Percentiles rank a stretch among this genome's conserved stretches.
These are phyloP conservation scores for Evansstolkia leycettana DNA, from an alignment of 495 filamentous ascomycete genomes.

Conservation along the genomic window DNA sequence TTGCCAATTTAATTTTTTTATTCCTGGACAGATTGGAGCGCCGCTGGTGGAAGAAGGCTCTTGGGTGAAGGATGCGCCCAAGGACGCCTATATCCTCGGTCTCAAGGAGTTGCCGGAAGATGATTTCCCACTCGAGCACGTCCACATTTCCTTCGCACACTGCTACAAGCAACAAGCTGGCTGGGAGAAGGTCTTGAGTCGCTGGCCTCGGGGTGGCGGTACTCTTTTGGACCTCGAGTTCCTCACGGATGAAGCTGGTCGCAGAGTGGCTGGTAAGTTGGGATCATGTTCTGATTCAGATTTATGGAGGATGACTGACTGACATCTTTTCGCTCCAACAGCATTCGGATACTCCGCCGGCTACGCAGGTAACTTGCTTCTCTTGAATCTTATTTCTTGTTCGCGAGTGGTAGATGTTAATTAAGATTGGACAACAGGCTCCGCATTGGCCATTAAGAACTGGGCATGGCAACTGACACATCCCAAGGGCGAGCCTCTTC, in stretches of 20 bases:
- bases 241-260: constrained; percentile 62
- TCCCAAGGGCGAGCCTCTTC: constrained; percentile 48
- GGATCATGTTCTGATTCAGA: too few relatives aligned
- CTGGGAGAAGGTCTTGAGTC: constrained; percentile 69
- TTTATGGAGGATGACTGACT: constrained; percentile 1
- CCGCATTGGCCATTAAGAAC: constrained; percentile 69
- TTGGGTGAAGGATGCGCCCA: constrained; percentile 62
- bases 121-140: constrained; percentile 75
- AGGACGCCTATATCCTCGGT: constrained; percentile 74
- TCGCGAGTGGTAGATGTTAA: too few relatives aligned
- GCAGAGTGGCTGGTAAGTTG: constrained; percentile 55
- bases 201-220: constrained; percentile 74
- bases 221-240: constrained; percentile 87
- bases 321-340: constrained; percentile 7
- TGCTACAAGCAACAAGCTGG: constrained; percentile 82
- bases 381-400: neutral
- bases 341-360: constrained; percentile 68
- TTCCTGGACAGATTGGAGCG: constrained; percentile 43
- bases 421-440: constrained; percentile 12
- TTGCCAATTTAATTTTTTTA: constrained; percentile 2
- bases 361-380: constrained; percentile 47
- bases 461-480: constrained; percentile 84
- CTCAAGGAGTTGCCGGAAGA: constrained; percentile 92
- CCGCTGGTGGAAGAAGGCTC: constrained; percentile 69
- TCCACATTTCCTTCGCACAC: constrained; percentile 74